Percentiles rank a stretch among this genome's conserved stretches.
Conservation (phyloP, 352 stramenopile genomes). For the Phytophthora citricola region DNA sequence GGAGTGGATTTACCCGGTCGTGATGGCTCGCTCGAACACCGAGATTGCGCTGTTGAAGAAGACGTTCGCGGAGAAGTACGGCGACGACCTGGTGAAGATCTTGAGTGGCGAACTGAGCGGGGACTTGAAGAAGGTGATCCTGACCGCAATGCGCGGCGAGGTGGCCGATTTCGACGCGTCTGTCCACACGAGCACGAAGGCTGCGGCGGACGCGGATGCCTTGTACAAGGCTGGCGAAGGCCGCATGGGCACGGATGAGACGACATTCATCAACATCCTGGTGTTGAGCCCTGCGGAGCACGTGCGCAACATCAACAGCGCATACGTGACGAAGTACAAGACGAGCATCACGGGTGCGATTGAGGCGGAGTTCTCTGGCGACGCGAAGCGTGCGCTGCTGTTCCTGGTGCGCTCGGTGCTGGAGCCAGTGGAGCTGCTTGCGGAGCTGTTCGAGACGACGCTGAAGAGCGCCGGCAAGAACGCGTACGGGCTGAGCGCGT, state of each 20-base stretch:
- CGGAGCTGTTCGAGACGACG: constrained; percentile 18
- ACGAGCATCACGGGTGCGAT: constrained; percentile 55
- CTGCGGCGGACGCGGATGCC: constrained; percentile 47
- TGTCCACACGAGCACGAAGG: constrained; percentile 62
- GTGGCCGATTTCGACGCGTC: constrained; percentile 48
- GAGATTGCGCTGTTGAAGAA: constrained; percentile 66
- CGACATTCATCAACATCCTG: too few species aligned
- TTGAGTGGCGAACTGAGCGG: constrained; percentile 55
- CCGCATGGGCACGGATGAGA: constrained; percentile 63
- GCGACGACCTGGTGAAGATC: constrained; percentile 54
- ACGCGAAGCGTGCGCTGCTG: constrained; percentile 45
- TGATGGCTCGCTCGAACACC: too few species aligned
- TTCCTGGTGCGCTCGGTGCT: constrained; percentile 40
- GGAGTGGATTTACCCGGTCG: too few species aligned
- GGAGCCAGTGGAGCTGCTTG: constrained; percentile 24
- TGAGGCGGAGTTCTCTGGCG: constrained; percentile 56
- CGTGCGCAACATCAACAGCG: constrained; percentile 39
- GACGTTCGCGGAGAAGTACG: constrained; percentile 61
- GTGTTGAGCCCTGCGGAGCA: too few species aligned
- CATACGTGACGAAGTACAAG: constrained; percentile 59
- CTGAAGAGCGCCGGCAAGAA: constrained; percentile 44
- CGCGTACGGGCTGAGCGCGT: neutral
- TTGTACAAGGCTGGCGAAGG: constrained; percentile 73
- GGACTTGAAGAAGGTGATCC: constrained; percentile 67
- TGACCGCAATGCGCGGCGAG: constrained; percentile 44